Conservation (phyloP, 2,329 filamentous ascomycete genomes). For the Colletotrichum ledebouriae region DNA sequence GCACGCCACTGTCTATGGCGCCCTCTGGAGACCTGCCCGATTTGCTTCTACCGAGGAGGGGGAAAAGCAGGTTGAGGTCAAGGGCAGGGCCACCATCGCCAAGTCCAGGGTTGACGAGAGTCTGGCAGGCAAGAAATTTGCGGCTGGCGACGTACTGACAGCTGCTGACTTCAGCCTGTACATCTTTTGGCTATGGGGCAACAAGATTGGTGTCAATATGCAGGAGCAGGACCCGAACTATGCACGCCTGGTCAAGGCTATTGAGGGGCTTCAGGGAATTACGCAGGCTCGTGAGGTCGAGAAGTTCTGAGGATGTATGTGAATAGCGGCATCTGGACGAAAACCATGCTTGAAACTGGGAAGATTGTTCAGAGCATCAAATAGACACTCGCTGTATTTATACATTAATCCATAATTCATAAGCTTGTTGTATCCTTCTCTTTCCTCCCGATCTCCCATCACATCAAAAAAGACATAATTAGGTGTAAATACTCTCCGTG, state of each 20-base stretch:
- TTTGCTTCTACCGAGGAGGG: constrained; percentile 45
- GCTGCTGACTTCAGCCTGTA: constrained; percentile 1
- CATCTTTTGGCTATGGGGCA: constrained; percentile 7
- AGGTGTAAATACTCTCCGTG: constrained; percentile 90
- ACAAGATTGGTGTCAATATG: background rate
- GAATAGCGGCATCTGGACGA: background rate
- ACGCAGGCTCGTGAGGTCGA: background rate
- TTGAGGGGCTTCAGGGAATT: background rate
- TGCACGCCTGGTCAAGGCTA: background rate
- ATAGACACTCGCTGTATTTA: constrained; percentile 6
- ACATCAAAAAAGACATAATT: constrained; percentile 50
- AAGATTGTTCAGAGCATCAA: background rate
- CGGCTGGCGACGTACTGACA: background rate
- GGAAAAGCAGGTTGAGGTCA: constrained; percentile 40
- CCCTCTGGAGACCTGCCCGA: constrained; percentile 46
- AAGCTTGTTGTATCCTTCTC: background rate
- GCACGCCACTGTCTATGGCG: constrained; percentile 49
- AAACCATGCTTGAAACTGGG: background rate
- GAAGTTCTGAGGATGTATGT: background rate
- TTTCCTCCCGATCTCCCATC: constrained; percentile 58
- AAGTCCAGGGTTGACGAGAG: constrained; percentile 42
- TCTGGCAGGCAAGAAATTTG: background rate
- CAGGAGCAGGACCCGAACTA: background rate
- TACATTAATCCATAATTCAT: constrained; percentile 34
- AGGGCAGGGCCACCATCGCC: constrained; percentile 39